phyloP scores from a whole-genome alignment of 768 basidiomycete species.

The Leccinum boreale region DNA sequence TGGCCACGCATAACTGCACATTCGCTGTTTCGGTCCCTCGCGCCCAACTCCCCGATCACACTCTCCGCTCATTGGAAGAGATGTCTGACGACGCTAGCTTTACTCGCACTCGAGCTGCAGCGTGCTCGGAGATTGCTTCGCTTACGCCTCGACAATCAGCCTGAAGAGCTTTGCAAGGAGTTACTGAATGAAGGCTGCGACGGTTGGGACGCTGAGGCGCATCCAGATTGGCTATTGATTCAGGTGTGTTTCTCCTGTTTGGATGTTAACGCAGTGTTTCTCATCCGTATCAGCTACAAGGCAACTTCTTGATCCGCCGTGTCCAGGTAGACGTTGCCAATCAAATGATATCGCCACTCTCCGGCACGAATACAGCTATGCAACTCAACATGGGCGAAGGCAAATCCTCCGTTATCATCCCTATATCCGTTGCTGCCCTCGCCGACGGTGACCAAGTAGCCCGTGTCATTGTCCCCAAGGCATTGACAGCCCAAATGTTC shows the following conservation, averaged over 20 bases:
- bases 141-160: conserved; percentile 17
- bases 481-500: conserved; percentile 47
- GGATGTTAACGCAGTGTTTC: not conserved
- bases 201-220: conserved; percentile 7
- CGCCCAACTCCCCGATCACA: conserved; percentile 16
- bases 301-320: conserved; percentile 40
- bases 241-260: conserved; percentile 30
- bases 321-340: conserved; percentile 41
- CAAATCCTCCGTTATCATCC: conserved; percentile 48
- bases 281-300: conserved; percentile 37
- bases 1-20: conserved; percentile 38
- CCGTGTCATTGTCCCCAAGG: conserved; percentile 50
- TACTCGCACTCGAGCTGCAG: conserved; percentile 33
- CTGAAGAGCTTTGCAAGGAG: conserved; percentile 32
- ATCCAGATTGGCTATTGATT: conserved; percentile 44
- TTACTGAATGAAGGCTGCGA: conserved; percentile 24
- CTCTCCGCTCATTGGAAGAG: conserved; percentile 29
- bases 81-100: conserved; percentile 28
- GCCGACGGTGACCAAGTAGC: conserved; percentile 43
- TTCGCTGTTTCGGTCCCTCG: conserved; percentile 31
- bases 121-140: conserved; percentile 35
- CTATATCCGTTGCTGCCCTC: conserved; percentile 38
- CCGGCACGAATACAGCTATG: conserved; percentile 35
- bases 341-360: conserved; percentile 45
- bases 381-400: conserved; percentile 63